These are phyloP conservation scores for Vigna mungo DNA, from an alignment of 306 rosid genomes.

Conservation along the genomic window DNA sequence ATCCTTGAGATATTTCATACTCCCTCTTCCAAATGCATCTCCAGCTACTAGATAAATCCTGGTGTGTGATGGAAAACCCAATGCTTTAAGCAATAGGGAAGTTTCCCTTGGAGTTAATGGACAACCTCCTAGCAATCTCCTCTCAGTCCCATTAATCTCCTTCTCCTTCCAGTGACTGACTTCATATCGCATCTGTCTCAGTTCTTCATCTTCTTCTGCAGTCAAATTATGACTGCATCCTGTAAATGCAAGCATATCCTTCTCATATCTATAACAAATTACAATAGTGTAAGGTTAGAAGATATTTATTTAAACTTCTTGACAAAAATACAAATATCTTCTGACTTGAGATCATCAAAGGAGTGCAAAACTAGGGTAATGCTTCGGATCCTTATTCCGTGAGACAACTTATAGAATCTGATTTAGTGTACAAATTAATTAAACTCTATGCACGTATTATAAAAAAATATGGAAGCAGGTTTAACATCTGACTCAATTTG, in stretches of 20 bases:
- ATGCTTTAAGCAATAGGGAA: slow-evolving; percentile 82
- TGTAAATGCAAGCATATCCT: slow-evolving; percentile 99
- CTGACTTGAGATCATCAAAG: background rate
- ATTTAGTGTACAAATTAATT: slow-evolving; percentile 3
- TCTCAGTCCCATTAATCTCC: slow-evolving; percentile 93
- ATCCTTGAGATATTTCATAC: slow-evolving; percentile 86
- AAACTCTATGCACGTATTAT: background rate
- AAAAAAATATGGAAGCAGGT: background rate
- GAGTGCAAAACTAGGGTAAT: slow-evolving; percentile 4
- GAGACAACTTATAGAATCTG: background rate
- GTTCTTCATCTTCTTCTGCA: slow-evolving; percentile 81
- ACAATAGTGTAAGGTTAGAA: slow-evolving; percentile 14
- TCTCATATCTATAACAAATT: slow-evolving; percentile 75
- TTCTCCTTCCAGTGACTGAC: slow-evolving; percentile 99
- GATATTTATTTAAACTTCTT: slow-evolving; percentile 33
- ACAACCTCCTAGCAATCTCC: slow-evolving; percentile 95
- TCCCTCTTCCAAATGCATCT: slow-evolving; percentile 87
- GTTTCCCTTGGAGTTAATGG: slow-evolving; percentile 96
- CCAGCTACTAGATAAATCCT: slow-evolving; percentile 95
- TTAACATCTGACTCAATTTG: background rate
- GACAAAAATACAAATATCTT: background rate
- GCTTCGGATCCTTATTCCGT: slow-evolving; percentile 5
- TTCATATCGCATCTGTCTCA: slow-evolving; percentile 85
- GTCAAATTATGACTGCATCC: slow-evolving; percentile 97
- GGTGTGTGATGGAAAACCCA: slow-evolving; percentile 79